Evolutionary conservation across 176 grass and related monocot genomes (phyloP).

Genomic region (Musa beccarii): DNA sequence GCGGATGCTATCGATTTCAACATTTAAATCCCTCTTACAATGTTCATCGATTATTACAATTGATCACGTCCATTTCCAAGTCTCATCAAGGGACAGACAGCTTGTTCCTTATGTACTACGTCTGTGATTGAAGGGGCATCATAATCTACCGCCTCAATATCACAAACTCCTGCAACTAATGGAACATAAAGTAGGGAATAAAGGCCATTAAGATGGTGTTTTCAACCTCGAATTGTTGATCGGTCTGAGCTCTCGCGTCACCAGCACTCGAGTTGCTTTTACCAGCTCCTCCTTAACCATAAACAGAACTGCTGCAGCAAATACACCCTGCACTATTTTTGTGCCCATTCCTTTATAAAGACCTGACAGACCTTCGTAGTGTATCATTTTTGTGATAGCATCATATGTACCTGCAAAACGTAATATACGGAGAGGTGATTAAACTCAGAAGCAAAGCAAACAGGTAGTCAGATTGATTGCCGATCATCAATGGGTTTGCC

Average conservation of each 20-base stretch:
- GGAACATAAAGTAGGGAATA: too few species aligned
- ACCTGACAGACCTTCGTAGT: slow-evolving; percentile 55
- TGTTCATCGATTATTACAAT: too few species aligned
- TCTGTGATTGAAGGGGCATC: too few species aligned
- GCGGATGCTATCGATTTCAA: too few species aligned
- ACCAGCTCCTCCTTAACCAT: slow-evolving; percentile 99
- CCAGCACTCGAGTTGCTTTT: slow-evolving; percentile 66
- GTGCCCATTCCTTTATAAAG: slow-evolving; percentile 97
- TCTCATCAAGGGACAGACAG: too few species aligned
- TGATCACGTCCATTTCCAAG: too few species aligned
- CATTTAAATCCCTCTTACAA: too few species aligned
- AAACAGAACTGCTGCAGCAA: slow-evolving; percentile 89
- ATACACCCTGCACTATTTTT: slow-evolving; percentile 92
- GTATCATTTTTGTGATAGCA: slow-evolving; percentile 72
- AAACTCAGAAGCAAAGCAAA: background rate
- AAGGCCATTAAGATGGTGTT: background rate
- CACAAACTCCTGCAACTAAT: too few species aligned
- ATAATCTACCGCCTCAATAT: too few species aligned
- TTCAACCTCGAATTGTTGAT: slow-evolving; percentile 7
- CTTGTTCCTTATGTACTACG: too few species aligned
- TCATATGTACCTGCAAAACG: slow-evolving; percentile 59
- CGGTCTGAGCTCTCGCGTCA: slow-evolving; percentile 43
- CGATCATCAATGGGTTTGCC: background rate
- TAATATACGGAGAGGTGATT: background rate
- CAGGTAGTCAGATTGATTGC: background rate